Base-by-base conservation (phyloP, 768 basidiomycete species). In the Hericium rajendrae region DNA sequence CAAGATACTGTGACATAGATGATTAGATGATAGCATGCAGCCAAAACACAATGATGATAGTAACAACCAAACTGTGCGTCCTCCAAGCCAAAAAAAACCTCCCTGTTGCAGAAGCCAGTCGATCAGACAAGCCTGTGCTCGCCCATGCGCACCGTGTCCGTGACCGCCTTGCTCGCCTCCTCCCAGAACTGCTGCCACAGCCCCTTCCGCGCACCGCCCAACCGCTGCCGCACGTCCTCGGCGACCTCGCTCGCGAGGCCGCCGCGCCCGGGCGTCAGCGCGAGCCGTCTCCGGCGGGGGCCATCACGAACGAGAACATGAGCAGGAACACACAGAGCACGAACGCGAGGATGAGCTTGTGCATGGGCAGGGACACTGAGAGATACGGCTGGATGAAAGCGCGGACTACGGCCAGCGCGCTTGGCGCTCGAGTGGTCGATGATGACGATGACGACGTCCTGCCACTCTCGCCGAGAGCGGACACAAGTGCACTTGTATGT, bases 101-200 rank as follows among this genome's bases (percentile, higher is more conserved):
- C 26, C 26, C 26, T 3, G 26, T 22, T 2, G 22, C 22, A 22
- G 22, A 22, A 22, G 22, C 22, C 22, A 22, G 22, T 22, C 22
- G 22, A 12, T 41, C 40, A 63, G 6, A 63, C 60, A 20, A 63
- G 57, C n/a, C 62, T 60, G n/a, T 60, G 49, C 10, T 60, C 62
- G 11, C 62, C 62, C 62, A 63, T 63, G n/a, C 48, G 26, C 3
- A 61, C 55, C 2, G 62, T 63, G 52, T 61, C 62, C 52, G 55
- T 43, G 2, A 63, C 11, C 1, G 62, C 62, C n/a, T 60, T 53
- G 24, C 58, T 57, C 20, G 55, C 20, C 40, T 63, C 62, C 22
- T 58, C 51, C 60, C 62, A 63, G 20, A 63, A 24, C 0, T 38
- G 28, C 15, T 55, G 12, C 43, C 58, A 16, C 26, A 63, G 6